These are phyloP conservation scores for Hanseniaspora lachancei DNA, from an alignment of 805 yeast genomes.

Conservation along the genomic window DNA sequence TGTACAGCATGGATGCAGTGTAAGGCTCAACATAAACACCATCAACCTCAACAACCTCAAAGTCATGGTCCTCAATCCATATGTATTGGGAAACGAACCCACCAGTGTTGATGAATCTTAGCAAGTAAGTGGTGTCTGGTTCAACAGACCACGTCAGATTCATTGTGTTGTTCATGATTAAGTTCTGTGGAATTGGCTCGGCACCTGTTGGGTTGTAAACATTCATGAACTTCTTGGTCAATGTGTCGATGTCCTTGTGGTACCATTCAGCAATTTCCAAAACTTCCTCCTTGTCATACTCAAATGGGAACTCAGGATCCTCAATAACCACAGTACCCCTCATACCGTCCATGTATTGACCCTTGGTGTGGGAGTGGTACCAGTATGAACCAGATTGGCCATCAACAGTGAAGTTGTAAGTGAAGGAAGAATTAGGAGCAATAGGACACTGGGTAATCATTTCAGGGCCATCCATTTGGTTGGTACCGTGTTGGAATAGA, in stretches of 20 bases:
- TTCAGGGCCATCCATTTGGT: conserved; percentile 84
- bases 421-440: conserved; percentile 57
- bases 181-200: conserved; percentile 81
- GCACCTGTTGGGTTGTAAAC: conserved; percentile 92
- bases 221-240: conserved; percentile 45
- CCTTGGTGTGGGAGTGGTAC: conserved; percentile 90
- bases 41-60: conserved; percentile 82
- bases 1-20: conserved; percentile 55
- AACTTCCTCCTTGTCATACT: conserved; percentile 67
- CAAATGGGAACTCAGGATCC: conserved; percentile 52
- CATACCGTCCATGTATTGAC: conserved; percentile 91
- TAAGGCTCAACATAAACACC: conserved; percentile 74
- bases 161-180: conserved; percentile 69
- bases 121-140: conserved; percentile 73
- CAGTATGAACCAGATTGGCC: conserved; percentile 81
- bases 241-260: conserved; percentile 42
- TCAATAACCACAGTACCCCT: conserved; percentile 67
- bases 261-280: conserved; percentile 79
- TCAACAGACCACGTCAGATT: conserved; percentile 65
- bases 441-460: conserved; percentile 83
- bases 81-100: conserved; percentile 85
- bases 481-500: conserved; percentile 56
- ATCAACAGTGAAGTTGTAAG: conserved; percentile 79
- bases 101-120: conserved; percentile 75
- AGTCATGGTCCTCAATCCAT: conserved; percentile 75